Evolutionary conservation across 140 eudicot species (phyloP), one percentile per base, ranked within the genome.

Genomic region (Stevia rebaudiana): DNA sequence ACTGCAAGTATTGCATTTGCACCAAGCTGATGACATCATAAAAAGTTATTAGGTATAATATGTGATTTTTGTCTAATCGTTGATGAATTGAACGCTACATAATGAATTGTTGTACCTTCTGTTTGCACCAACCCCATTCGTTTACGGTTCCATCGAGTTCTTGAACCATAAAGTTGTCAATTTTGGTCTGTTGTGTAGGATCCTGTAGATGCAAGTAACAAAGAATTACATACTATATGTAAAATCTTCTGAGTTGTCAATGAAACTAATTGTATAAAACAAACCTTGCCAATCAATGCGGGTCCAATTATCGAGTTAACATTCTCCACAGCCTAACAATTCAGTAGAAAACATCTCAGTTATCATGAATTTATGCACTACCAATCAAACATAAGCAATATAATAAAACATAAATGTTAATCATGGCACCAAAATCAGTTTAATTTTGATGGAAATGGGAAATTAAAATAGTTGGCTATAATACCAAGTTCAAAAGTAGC

Each of bases 81-180:
- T 40, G 44, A 40, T 40, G n/a, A 40, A 40, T 11, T 11, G 15
- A 3, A 40, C 11, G 44, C 15, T 36, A 36, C 41, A 36, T 5
- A 36, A 5, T 28, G 2, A 28, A 28, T 4, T 28, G 4, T 4
- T 6, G 10, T 36, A 36, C 41, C 41, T 36, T 36, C 41, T 36
- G 41, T 36, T 36, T 36, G 41, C 41, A 36, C 41, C 41, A 36
- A 5, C 41, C 41, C 39, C 41, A 36, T 36, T 36, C 41, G 11
- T 36, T 36, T 36, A 36, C 11, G 8, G 41, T 36, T 36, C 41
- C 41, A 36, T 36, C 89, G 25, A 83, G 89, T 43, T 79, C 79
- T 70, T 83, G 89, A 68, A 79, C 89, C 85, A 83, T 83, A 64
- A 79, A 83, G 66, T 83, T 83, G 70, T 83, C 89, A 60, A 83